Evolutionary conservation across 1,139 yeast genomes (phyloP).

Genomic region (Pneumocystis oryctolagi): DNA sequence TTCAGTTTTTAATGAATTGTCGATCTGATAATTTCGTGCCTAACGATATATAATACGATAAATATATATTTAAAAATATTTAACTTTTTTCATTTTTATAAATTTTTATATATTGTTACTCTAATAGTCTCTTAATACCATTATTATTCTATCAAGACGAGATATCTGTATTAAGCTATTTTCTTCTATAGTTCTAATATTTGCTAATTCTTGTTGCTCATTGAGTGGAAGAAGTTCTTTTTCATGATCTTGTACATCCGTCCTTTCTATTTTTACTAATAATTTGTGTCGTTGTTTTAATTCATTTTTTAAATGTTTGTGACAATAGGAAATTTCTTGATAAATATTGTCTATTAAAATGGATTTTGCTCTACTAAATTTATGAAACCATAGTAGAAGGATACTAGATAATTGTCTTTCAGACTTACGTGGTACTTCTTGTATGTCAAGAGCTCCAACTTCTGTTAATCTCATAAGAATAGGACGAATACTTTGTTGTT

Average conservation of each 20-base stretch:
- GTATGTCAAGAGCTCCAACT: constrained; percentile 34
- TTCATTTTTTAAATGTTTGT: constrained; percentile 31
- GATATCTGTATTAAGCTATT: constrained; percentile 23
- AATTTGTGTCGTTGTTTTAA: constrained; percentile 51
- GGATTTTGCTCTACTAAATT: constrained; percentile 36
- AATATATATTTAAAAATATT: background rate
- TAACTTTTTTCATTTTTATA: background rate
- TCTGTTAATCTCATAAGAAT: constrained; percentile 25
- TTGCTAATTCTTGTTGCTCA: constrained; percentile 57
- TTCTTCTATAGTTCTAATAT: constrained; percentile 29
- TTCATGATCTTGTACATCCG: constrained; percentile 77
- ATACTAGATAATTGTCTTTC: constrained; percentile 89
- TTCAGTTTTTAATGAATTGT: background rate
- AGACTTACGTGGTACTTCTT: constrained; percentile 83
- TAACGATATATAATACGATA: background rate
- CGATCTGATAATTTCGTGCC: too few relatives aligned
- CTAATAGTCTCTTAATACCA: constrained; percentile 29
- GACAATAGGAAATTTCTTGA: constrained; percentile 52
- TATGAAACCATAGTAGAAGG: constrained; percentile 65
- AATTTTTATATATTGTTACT: background rate
- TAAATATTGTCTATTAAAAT: constrained; percentile 41
- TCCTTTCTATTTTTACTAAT: constrained; percentile 68
- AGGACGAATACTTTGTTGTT: constrained; percentile 58
- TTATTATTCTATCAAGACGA: constrained; percentile 25
- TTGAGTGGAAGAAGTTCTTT: constrained; percentile 55